These are phyloP conservation scores for Kalaharituber pfeilii DNA, from an alignment of 2,329 filamentous ascomycete species.

Conservation along the genomic window DNA sequence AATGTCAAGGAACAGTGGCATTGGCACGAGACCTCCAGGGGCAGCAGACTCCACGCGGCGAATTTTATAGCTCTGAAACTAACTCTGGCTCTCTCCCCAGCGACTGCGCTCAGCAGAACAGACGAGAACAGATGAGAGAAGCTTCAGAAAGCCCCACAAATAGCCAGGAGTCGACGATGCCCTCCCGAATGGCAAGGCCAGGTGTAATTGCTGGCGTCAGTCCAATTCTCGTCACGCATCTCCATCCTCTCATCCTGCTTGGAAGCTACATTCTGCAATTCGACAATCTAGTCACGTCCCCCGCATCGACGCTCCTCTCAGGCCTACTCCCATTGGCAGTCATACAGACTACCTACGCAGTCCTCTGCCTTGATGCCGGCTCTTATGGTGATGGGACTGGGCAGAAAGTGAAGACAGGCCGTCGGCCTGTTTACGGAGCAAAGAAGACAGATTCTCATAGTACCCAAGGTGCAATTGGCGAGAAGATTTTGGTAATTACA, in stretches of 20 bases:
- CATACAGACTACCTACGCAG: neutral
- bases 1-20: too few species aligned
- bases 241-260: neutral
- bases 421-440: neutral
- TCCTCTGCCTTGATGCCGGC: neutral
- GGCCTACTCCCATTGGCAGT: neutral
- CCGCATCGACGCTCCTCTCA: neutral
- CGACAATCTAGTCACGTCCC: neutral
- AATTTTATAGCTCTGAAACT: too few species aligned
- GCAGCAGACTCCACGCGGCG: too few species aligned
- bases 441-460: neutral
- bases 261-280: neutral
- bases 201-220: neutral
- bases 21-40: too few species aligned
- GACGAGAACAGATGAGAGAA: too few species aligned
- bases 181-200: neutral
- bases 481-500: conserved; percentile 4
- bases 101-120: too few species aligned
- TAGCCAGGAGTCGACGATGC: too few species aligned
- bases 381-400: too few species aligned
- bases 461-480: neutral
- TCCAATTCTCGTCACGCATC: neutral
- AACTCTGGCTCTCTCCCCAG: too few species aligned
- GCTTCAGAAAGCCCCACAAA: too few species aligned
- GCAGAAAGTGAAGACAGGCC: neutral